Evolutionary conservation across 2,329 filamentous ascomycete genomes (phyloP).

Genomic region (Neophaeococcomyces aloes): DNA sequence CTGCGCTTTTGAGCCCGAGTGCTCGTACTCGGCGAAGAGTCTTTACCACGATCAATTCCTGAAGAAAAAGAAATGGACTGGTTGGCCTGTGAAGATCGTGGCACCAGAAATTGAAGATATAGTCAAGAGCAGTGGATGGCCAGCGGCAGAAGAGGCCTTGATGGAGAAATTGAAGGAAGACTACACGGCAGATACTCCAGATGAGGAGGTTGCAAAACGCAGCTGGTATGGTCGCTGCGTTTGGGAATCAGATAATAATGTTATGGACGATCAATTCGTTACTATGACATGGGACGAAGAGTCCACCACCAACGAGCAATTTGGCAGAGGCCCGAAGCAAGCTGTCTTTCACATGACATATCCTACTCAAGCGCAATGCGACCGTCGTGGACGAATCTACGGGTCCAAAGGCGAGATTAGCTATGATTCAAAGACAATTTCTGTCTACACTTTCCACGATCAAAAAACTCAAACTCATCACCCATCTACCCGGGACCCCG

Average conservation of each 20-base stretch:
- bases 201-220: conserved; percentile 40
- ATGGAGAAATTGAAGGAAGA: conserved; percentile 43
- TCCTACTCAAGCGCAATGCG: conserved; percentile 75
- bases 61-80: conserved; percentile 49
- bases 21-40: conserved; percentile 74
- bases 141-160: conserved; percentile 43
- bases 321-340: conserved; percentile 59
- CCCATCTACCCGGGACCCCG: conserved; percentile 49
- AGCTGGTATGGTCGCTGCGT: conserved; percentile 90
- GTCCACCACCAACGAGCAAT: conserved; percentile 15
- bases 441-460: conserved; percentile 60
- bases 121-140: conserved; percentile 34
- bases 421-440: conserved; percentile 71
- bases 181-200: conserved; percentile 45
- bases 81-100: conserved; percentile 84
- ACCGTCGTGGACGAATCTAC: conserved; percentile 75
- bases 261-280: conserved; percentile 85
- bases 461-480: conserved; percentile 44
- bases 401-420: conserved; percentile 76
- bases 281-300: conserved; percentile 80
- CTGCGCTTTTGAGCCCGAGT: conserved; percentile 63
- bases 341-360: conserved; percentile 92
- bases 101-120: conserved; percentile 83
- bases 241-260: conserved; percentile 84
- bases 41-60: conserved; percentile 67